Percentiles rank a stretch among this genome's conserved stretches.
These are phyloP conservation scores for Neofusicoccum kwambonambiense DNA, from an alignment of 2,329 filamentous ascomycete genomes.

Conservation along the genomic window DNA sequence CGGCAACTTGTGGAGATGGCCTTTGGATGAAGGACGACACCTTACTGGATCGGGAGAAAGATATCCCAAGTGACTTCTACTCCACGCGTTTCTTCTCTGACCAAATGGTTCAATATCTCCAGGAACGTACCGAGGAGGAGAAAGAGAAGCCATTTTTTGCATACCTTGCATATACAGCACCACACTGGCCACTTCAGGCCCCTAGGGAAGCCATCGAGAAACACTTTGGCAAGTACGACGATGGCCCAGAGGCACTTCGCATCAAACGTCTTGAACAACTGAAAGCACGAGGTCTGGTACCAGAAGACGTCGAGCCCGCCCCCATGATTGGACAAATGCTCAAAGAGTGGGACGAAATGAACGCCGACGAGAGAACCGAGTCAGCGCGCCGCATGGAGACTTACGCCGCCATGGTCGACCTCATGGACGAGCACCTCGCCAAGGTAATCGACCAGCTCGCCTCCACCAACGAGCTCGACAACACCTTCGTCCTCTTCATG, in stretches of 20 bases:
- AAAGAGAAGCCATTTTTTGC: conserved; percentile 17
- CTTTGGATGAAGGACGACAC: conserved; percentile 15
- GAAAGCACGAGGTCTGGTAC: conserved; percentile 7
- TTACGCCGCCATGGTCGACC: conserved; percentile 18
- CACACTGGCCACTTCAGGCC: conserved; percentile 16
- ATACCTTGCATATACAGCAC: conserved; percentile 11
- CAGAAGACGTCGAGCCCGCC: conserved; percentile 2
- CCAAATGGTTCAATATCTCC: background rate
- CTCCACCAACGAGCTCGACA: conserved; percentile 13
- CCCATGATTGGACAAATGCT: background rate
- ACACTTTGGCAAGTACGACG: conserved; percentile 13
- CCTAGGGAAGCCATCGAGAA: conserved; percentile 3
- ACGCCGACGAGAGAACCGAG: background rate
- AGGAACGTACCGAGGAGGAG: background rate
- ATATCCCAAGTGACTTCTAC: conserved; percentile 9
- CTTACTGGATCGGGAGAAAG: conserved; percentile 8
- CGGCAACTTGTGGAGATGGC: background rate
- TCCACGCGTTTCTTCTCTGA: conserved; percentile 10
- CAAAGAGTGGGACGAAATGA: conserved; percentile 8
- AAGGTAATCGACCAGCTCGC: conserved; percentile 2
- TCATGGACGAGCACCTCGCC: conserved; percentile 5
- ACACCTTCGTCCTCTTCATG: conserved; percentile 18
- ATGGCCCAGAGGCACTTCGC: conserved; percentile 2
- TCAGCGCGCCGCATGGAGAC: conserved; percentile 15
- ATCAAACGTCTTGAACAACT: background rate